phyloP scores from a whole-genome alignment of 768 basidiomycete species.

The Trametes punicea region DNA sequence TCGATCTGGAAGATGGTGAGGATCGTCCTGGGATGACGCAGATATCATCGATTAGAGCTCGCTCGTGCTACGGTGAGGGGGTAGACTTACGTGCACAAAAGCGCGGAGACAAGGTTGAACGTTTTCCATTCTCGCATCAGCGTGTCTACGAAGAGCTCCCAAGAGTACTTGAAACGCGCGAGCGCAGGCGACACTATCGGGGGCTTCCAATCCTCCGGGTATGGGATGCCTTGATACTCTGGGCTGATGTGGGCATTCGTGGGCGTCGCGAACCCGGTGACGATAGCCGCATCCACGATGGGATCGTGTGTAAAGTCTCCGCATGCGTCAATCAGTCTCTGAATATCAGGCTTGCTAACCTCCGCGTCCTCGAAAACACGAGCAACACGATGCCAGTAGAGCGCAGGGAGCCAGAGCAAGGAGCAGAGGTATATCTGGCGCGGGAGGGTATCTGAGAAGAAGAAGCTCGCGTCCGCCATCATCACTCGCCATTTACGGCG shows the following conservation, averaged over 20 bases:
- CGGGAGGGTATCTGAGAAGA: slow-evolving; percentile 37
- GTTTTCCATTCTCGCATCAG: slow-evolving; percentile 77
- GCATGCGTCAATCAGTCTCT: slow-evolving; percentile 36
- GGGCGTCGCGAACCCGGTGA: slow-evolving; percentile 11
- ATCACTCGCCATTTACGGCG: slow-evolving; percentile 14
- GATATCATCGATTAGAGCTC: neutral
- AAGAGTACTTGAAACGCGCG: slow-evolving; percentile 58
- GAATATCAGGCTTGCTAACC: slow-evolving; percentile 69
- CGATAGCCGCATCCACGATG: slow-evolving; percentile 10
- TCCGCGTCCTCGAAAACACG: slow-evolving; percentile 76
- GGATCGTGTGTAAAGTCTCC: slow-evolving; percentile 10
- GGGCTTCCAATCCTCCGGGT: slow-evolving; percentile 37
- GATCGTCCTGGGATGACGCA: slow-evolving; percentile 44
- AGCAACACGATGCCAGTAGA: slow-evolving; percentile 79
- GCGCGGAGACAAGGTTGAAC: slow-evolving; percentile 66
- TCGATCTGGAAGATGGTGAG: slow-evolving; percentile 62
- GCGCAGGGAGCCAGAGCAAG: slow-evolving; percentile 68
- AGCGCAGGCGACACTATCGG: slow-evolving; percentile 60
- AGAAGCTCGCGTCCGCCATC: slow-evolving; percentile 23
- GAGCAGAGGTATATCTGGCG: slow-evolving; percentile 42
- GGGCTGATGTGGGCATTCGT: slow-evolving; percentile 4
- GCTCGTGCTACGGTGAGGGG: neutral
- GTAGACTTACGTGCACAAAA: slow-evolving; percentile 51
- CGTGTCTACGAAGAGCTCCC: slow-evolving; percentile 71
- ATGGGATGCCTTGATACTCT: slow-evolving; percentile 23